Evolutionary conservation across 352 stramenopile genomes (phyloP).

Genomic region (Plasmopara muralis): DNA sequence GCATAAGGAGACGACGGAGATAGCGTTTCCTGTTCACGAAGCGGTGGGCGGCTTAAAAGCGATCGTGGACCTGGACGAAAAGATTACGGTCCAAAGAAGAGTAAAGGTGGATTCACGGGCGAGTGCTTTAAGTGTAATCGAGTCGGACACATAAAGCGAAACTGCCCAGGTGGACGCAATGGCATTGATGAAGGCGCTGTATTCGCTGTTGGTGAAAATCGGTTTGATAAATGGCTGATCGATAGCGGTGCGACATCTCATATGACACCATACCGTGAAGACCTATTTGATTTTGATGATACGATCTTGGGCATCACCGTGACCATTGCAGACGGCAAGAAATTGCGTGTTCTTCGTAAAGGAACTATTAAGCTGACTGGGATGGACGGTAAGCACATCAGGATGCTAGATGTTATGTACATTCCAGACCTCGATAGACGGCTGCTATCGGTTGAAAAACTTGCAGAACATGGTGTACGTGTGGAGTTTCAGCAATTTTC

Average conservation of each 20-base stretch:
- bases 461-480: conserved; percentile 2
- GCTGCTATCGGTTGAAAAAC: conserved; percentile 5
- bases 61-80: conserved; percentile 3
- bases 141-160: neutral
- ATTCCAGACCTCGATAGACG: conserved; percentile 6
- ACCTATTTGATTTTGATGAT: conserved; percentile 2
- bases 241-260: conserved; percentile 6
- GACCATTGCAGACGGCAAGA: neutral
- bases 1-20: neutral
- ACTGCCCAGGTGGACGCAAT: neutral
- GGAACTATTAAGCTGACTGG: conserved; percentile 7
- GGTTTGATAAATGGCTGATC: neutral
- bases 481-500: too few relatives aligned
- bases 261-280: conserved; percentile 6
- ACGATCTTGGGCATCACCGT: neutral
- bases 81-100: neutral
- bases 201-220: neutral
- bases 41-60: neutral
- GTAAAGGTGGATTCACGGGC: neutral
- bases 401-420: conserved; percentile 5
- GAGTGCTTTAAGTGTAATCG: neutral
- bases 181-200: neutral
- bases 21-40: neutral
- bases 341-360: conserved; percentile 2
- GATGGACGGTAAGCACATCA: conserved; percentile 2